Base-by-base conservation (phyloP, 306 rosid genomes). In the Vigna hirtella region DNA sequence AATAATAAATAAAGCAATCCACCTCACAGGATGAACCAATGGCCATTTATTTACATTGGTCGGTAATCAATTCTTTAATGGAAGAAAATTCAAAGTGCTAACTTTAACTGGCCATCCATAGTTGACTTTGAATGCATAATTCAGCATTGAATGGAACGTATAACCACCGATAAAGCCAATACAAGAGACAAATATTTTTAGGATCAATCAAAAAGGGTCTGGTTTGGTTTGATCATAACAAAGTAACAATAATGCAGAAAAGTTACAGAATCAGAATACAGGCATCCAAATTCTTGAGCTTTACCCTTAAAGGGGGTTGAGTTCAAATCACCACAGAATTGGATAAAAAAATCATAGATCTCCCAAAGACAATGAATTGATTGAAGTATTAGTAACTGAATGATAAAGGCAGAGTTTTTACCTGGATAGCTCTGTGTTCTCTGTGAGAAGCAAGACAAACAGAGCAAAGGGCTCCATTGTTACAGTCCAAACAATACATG, bases 401-500 rank as follows among this genome's bases (percentile, higher is more conserved):
- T 18, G n/a, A 38, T 9, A 26, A 18, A 66, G 17, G 48, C 43
- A 63, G 9, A 34, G 28, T 71, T 65, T 55, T 52, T 81, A 89
- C 93, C 93, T 90, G 93, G 72, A 90, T 90, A 32, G 83, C 86
- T 67, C 74, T 82, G 18, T 90, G 93, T 28, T 86, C 86, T 72
- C 20, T 84, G 50, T 90, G 93, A 70, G 90, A 87, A 53, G 86
- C 58, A 5, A 90, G 76, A 73, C 93, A 90, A 5, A 86, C 83
- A 59, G 91, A 87, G n/a, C 93, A 90, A 51, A 90, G 87, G 34
- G 89, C 90, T 70, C 91, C 93, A 79, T 86, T 82, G 79, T 82
- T 80, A 74, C 93, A 90, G 48, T 90, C 93, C 85, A 89, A 86
- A 32, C 93, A 89, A 80, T 85, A 89, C 93, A 89, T 89, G 75